These are phyloP conservation scores for Nemania sp. DNA, from an alignment of 2,329 filamentous ascomycete genomes.

Conservation along the genomic window DNA sequence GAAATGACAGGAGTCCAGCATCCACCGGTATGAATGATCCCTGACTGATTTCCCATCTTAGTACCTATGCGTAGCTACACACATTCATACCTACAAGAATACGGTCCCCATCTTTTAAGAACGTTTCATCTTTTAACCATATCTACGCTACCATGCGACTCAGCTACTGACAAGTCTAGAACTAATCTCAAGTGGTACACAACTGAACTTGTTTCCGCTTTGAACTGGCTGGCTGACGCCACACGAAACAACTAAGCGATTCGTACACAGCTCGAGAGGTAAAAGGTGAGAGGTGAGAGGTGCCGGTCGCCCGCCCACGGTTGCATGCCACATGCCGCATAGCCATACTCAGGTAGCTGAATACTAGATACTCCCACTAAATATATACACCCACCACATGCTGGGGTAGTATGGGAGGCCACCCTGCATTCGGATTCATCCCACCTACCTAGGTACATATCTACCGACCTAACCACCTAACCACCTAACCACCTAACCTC, in stretches of 20 bases:
- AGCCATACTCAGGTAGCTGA: background rate
- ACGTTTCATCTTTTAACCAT: background rate
- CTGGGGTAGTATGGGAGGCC: constrained; percentile 5
- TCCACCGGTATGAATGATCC: background rate
- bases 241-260: constrained; percentile 18
- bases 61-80: background rate
- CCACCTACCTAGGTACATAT: background rate
- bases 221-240: background rate
- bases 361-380: background rate
- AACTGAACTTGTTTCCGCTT: background rate
- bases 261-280: too few species aligned
- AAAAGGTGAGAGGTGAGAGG: too few species aligned
- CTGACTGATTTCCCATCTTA: background rate
- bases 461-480: background rate
- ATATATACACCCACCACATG: background rate
- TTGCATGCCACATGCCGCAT: too few species aligned
- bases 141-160: too few species aligned
- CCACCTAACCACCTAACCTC: too few species aligned
- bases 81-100: background rate
- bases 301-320: too few species aligned
- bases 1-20: background rate
- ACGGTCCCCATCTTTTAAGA: background rate
- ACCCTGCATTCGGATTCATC: background rate
- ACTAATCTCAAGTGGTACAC: background rate
- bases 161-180: background rate